phyloP scores from a whole-genome alignment of 2,329 filamentous ascomycete species.

The Verticillium tricorpus region DNA sequence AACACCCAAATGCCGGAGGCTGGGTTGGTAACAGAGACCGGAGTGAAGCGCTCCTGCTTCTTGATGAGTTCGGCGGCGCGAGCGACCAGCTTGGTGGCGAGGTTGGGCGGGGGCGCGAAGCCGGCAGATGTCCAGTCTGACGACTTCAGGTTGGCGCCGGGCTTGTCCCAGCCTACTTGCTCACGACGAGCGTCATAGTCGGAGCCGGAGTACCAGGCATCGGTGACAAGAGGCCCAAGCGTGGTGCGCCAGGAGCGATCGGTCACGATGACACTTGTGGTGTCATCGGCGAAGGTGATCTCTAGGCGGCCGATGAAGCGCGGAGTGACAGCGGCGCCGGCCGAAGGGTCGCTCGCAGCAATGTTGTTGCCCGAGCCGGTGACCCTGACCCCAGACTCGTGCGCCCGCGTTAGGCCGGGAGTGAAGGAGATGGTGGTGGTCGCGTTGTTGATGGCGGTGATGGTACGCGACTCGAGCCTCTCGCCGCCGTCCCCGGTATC shows the following conservation, averaged over 20 bases:
- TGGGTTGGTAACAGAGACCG: slow-evolving; percentile 6
- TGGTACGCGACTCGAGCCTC: slow-evolving; percentile 3
- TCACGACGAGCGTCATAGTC: slow-evolving; percentile 7
- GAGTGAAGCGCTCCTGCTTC: slow-evolving; percentile 4
- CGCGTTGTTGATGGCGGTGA: background rate
- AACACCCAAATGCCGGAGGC: slow-evolving; percentile 6
- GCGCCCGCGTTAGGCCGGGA: background rate
- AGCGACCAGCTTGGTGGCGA: slow-evolving; percentile 7
- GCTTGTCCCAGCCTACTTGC: slow-evolving; percentile 1
- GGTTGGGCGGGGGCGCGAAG: slow-evolving; percentile 6
- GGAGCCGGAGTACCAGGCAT: slow-evolving; percentile 6
- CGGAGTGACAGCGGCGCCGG: slow-evolving; percentile 6
- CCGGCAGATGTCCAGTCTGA: slow-evolving; percentile 4
- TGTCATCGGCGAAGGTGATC: slow-evolving; percentile 4
- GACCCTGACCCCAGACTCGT: background rate
- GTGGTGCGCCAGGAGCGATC: slow-evolving; percentile 6
- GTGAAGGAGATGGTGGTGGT: background rate
- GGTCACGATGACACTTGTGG: slow-evolving; percentile 1
- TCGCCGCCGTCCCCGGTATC: slow-evolving; percentile 5
- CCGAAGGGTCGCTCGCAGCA: slow-evolving; percentile 5
- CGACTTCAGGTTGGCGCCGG: slow-evolving; percentile 2
- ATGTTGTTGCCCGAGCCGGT: slow-evolving; percentile 8
- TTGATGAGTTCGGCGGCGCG: slow-evolving; percentile 6
- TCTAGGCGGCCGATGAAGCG: slow-evolving; percentile 8
- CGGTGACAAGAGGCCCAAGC: slow-evolving; percentile 4